Evolutionary conservation across 1,139 yeast species (phyloP).

Genomic region (Hemisphaericaspora xylanilytica): DNA sequence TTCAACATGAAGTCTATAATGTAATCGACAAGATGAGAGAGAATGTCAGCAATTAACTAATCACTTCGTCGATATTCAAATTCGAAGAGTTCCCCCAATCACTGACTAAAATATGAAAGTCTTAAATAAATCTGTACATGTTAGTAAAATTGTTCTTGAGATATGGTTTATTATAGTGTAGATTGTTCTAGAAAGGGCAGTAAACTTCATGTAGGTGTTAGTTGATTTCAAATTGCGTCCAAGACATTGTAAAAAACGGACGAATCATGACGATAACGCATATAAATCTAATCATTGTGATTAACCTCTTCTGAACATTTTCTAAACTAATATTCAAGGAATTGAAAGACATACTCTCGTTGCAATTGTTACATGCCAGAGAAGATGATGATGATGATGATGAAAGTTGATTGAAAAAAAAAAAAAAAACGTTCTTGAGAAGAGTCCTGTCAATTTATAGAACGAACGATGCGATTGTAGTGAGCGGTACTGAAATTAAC

Average conservation of each 20-base stretch:
- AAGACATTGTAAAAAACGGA: constrained; percentile 30
- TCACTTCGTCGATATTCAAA: too few species aligned
- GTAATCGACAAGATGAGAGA: too few species aligned
- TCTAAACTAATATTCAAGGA: neutral
- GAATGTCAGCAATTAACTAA: too few species aligned
- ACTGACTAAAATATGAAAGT: too few species aligned
- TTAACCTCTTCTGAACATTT: neutral
- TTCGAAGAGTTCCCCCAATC: too few species aligned
- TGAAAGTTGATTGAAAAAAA: neutral
- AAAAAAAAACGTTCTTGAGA: constrained; percentile 1
- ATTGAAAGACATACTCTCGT: constrained; percentile 2
- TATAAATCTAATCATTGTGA: constrained; percentile 23
- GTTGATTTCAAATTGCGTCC: constrained; percentile 40
- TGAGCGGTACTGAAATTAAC: neutral
- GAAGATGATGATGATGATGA: too few species aligned
- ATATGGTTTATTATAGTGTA: neutral
- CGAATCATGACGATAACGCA: constrained; percentile 48
- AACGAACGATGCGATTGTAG: too few species aligned
- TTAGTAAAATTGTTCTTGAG: neutral
- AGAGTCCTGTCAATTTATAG: too few species aligned
- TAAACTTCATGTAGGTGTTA: constrained; percentile 37
- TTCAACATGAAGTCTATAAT: too few species aligned
- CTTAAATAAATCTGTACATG: neutral
- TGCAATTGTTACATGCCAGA: too few species aligned
- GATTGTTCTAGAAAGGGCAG: neutral